Base-by-base conservation (phyloP, 495 filamentous ascomycete genomes). In the Neurospora sp. region DNA sequence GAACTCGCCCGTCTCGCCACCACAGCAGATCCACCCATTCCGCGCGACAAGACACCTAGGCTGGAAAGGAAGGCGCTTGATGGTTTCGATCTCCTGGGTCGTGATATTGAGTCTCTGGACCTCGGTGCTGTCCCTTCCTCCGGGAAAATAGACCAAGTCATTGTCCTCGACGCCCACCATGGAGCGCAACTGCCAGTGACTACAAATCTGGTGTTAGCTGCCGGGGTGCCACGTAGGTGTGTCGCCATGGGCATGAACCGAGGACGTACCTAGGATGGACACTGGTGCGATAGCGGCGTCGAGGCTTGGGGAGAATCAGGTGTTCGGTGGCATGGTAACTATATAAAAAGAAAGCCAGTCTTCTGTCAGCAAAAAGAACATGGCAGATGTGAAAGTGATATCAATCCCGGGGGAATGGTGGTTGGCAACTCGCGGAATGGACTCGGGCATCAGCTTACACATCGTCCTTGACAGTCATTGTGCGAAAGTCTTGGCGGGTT, bases 181-280 rank as follows among this genome's bases (percentile, higher is more conserved):
- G 76, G 96, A 94, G 70, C 94, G 92, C 69, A 99, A 88, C 82
- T 99, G 96, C 85, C 90, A 92, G 81, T 99, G 96, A 75, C 94
- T 97, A 27, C 73, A n/a, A 46, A 20, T 35, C 2, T 23, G 1
- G 44, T 31, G 62, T 76, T 75, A 77, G 75, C 54, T 7, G 27
- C 54, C 54, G 7, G 7, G 7, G 39, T 27, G 69, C 11, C n/a
- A 27, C 39, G 72, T 71, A 69, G 69, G 70, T 71, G 48, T 69
- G 77, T 77, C 74, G 79, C 72, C 35, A 70, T 46, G 71, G 23
- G 23, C 40, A 71, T 71, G 41, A 42, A 72, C 59, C 40, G 59
- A 71, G 62, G 27, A 89, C 91, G 79, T 79, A 93, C 92, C 89
- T 88, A 77, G 90, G 89, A 41, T 90, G 91, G 70, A 97, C 94